phyloP scores from a whole-genome alignment of 805 yeast genomes.

The Lipomyces starkeyi region DNA sequence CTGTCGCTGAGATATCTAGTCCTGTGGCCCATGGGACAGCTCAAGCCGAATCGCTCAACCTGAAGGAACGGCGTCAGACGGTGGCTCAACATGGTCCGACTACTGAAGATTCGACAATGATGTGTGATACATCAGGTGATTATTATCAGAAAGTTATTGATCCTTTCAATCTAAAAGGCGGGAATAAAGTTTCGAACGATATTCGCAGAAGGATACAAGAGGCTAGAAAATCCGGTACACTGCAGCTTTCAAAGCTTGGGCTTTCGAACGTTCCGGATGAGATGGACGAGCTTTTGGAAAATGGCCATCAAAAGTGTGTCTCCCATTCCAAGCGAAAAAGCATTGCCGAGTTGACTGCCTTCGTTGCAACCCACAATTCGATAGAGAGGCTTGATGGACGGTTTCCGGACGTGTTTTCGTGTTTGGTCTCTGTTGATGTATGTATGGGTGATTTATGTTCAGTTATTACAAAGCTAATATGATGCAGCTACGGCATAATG shows the following conservation, averaged over 20 bases:
- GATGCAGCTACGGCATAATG: constrained; percentile 25
- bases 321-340: not conserved
- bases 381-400: constrained; percentile 24
- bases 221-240: constrained; percentile 15
- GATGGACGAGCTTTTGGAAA: constrained; percentile 21
- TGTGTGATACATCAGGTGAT: not conserved
- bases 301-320: not conserved
- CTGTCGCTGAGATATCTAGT: not conserved
- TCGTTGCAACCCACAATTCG: constrained; percentile 20
- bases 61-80: not conserved
- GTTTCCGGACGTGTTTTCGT: constrained; percentile 9
- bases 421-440: constrained; percentile 23
- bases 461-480: not conserved
- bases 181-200: not conserved
- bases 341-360: constrained; percentile 10
- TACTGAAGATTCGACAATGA: not conserved
- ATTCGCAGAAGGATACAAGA: constrained; percentile 14
- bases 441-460: not conserved
- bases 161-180: not conserved
- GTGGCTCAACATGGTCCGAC: too few relatives aligned
- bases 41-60: not conserved
- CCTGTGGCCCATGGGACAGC: not conserved
- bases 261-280: constrained; percentile 24
- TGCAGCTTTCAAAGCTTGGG: constrained; percentile 16
- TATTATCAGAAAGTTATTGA: constrained; percentile 1